phyloP scores from a whole-genome alignment of 805 yeast species.

The Pichia insulana region DNA sequence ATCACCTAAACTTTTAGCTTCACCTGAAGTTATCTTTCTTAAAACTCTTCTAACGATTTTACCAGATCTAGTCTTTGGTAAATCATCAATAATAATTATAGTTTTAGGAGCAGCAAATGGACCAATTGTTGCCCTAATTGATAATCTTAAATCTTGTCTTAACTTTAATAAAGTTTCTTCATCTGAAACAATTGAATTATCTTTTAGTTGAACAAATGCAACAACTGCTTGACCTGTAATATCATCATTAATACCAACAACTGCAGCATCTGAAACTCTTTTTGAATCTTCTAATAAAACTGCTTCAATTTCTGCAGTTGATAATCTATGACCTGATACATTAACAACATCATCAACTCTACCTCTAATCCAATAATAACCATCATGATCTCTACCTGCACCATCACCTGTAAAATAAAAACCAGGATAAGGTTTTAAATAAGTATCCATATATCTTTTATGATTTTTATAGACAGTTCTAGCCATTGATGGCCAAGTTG shows the following conservation, averaged over 20 bases:
- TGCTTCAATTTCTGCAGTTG: constrained; percentile 97
- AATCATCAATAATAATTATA: constrained; percentile 71
- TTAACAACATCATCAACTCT: constrained; percentile 98
- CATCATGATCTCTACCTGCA: constrained; percentile 95
- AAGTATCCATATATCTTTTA: constrained; percentile 79
- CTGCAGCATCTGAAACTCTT: constrained; percentile 87
- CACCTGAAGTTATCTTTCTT: constrained; percentile 87
- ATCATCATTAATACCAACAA: constrained; percentile 90
- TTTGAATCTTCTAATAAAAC: constrained; percentile 70
- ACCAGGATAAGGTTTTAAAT: constrained; percentile 87
- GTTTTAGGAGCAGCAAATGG: constrained; percentile 94
- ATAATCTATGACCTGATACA: constrained; percentile 93
- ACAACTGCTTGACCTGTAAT: constrained; percentile 96
- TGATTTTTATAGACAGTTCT: constrained; percentile 91
- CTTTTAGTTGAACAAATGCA: constrained; percentile 84
- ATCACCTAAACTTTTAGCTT: constrained; percentile 90
- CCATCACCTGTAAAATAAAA: constrained; percentile 97
- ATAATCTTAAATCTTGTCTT: constrained; percentile 69
- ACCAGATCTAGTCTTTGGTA: constrained; percentile 98
- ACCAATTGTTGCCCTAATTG: constrained; percentile 88
- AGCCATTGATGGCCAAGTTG: constrained; percentile 98
- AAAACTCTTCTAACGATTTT: constrained; percentile 97
- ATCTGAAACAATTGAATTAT: constrained; percentile 32
- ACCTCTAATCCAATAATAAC: constrained; percentile 96
- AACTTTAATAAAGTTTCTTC: constrained; percentile 42